Percentiles rank a stretch among this genome's conserved stretches.
Evolutionary conservation across 805 yeast species (phyloP).

Genomic region (Teunomyces panamensis): DNA sequence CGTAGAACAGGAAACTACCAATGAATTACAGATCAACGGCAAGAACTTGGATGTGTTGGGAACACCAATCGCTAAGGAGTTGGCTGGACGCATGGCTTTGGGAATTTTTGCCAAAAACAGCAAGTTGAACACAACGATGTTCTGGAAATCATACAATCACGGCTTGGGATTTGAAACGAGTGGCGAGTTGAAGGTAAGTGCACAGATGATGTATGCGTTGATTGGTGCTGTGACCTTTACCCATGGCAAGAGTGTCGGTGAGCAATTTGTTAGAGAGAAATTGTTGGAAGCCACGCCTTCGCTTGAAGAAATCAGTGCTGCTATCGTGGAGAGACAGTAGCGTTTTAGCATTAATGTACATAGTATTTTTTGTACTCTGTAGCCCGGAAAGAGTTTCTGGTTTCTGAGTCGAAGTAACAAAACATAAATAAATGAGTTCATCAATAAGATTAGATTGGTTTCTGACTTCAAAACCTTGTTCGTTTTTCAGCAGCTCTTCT

Average conservation of each 20-base stretch:
- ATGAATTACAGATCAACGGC: constrained; percentile 40
- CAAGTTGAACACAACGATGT: constrained; percentile 52
- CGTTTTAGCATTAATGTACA: constrained; percentile 4
- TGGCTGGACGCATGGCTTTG: constrained; percentile 49
- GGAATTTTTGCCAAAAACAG: constrained; percentile 51
- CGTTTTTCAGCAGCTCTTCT: no score
- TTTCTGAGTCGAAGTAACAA: no score
- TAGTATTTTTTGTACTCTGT: background rate
- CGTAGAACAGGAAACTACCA: constrained; percentile 21
- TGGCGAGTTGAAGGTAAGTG: constrained; percentile 56
- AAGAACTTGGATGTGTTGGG: constrained; percentile 61
- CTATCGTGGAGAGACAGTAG: constrained; percentile 19
- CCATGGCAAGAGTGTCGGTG: constrained; percentile 61
- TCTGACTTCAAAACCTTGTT: no score
- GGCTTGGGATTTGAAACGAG: constrained; percentile 43
- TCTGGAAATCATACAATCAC: constrained; percentile 63
- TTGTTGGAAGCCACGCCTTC: constrained; percentile 33
- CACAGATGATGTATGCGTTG: constrained; percentile 56
- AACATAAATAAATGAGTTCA: no score
- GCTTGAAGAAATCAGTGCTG: constrained; percentile 34
- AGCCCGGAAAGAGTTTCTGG: background rate
- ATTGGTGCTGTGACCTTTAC: constrained; percentile 65
- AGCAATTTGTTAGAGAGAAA: constrained; percentile 53
- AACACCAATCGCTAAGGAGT: constrained; percentile 47
- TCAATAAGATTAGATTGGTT: no score